Conservation (phyloP, 1,284 basidiomycete genomes). For the Lentinus polychrous region DNA sequence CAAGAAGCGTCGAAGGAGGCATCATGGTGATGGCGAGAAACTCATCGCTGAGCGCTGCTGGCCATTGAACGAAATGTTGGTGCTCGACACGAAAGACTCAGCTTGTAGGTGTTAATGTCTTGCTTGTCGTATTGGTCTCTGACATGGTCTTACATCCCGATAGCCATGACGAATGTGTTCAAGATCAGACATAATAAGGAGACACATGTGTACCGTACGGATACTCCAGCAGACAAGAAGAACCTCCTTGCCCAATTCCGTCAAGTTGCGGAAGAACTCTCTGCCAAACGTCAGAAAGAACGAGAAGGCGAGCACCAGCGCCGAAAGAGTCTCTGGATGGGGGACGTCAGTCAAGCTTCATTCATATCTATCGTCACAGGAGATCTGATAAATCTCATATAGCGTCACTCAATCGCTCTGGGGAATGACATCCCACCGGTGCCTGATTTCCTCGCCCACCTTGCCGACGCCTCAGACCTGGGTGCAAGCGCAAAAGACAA, state of each 20-base stretch:
- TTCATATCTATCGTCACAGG: no score
- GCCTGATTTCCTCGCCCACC: conserved; percentile 66
- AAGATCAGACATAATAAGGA: conserved; percentile 94
- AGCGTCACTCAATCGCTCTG: conserved; percentile 23
- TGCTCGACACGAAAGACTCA: conserved; percentile 93
- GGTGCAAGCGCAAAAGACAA: conserved; percentile 58
- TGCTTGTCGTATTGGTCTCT: not conserved
- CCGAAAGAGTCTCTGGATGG: conserved; percentile 73
- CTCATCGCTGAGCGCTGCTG: conserved; percentile 93
- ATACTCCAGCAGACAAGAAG: conserved; percentile 81
- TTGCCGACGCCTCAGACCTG: conserved; percentile 50
- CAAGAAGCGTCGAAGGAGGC: conserved; percentile 45
- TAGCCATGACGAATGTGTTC: conserved; percentile 92
- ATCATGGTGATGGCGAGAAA: conserved; percentile 45
- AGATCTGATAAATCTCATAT: not conserved
- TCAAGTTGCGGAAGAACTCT: conserved; percentile 87
- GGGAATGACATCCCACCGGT: conserved; percentile 34
- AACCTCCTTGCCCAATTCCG: conserved; percentile 80
- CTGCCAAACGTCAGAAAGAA: conserved; percentile 84
- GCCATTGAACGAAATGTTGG: conserved; percentile 86
- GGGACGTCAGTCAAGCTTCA: conserved; percentile 40
- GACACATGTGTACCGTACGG: conserved; percentile 87
- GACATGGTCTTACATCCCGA: not conserved
- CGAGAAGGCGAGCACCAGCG: conserved; percentile 87
- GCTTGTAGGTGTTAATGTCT: conserved; percentile 48